Evolutionary conservation across 495 filamentous ascomycete species (phyloP).

Genomic region (Neurospora sp.): DNA sequence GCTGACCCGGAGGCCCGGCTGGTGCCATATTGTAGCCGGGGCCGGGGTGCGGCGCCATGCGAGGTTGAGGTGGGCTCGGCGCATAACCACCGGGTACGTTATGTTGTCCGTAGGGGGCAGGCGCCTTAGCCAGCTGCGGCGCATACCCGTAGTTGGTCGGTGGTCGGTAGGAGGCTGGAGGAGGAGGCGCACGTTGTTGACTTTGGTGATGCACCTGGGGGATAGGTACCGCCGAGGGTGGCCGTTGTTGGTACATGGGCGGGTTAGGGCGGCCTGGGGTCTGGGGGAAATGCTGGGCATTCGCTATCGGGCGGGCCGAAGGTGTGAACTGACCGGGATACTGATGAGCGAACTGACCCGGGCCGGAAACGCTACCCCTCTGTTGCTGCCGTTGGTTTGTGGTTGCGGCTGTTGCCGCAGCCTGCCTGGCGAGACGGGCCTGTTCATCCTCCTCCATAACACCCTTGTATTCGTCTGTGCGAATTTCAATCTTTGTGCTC

Average conservation of each 20-base stretch:
- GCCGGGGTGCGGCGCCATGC: slow-evolving; percentile 21
- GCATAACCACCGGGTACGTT: slow-evolving; percentile 28
- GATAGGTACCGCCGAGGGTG: slow-evolving; percentile 22
- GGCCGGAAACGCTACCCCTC: slow-evolving; percentile 27
- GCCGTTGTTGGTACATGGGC: slow-evolving; percentile 22
- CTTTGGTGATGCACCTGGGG: slow-evolving; percentile 21
- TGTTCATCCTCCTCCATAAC: slow-evolving; percentile 80
- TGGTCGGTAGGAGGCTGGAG: slow-evolving; percentile 19
- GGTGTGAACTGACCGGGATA: slow-evolving; percentile 25
- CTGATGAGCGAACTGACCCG: slow-evolving; percentile 26
- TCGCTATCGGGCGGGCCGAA: slow-evolving; percentile 28
- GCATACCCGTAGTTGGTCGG: slow-evolving; percentile 21
- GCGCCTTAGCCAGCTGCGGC: slow-evolving; percentile 25
- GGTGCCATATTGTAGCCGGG: slow-evolving; percentile 19
- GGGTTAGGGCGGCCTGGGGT: slow-evolving; percentile 31
- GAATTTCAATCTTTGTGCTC: slow-evolving; percentile 68
- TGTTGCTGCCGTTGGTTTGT: slow-evolving; percentile 28
- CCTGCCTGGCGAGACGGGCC: slow-evolving; percentile 24
- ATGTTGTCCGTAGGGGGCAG: slow-evolving; percentile 28
- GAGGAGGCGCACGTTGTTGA: slow-evolving; percentile 18
- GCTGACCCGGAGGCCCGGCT: slow-evolving; percentile 17
- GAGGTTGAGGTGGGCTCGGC: slow-evolving; percentile 26
- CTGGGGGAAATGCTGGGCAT: slow-evolving; percentile 31
- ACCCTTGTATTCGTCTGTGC: slow-evolving; percentile 61
- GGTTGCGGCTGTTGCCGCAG: slow-evolving; percentile 24